These are phyloP conservation scores for Monoraphidium neglectum DNA, from an alignment of 139 green algal genomes.

Conservation along the genomic window DNA sequence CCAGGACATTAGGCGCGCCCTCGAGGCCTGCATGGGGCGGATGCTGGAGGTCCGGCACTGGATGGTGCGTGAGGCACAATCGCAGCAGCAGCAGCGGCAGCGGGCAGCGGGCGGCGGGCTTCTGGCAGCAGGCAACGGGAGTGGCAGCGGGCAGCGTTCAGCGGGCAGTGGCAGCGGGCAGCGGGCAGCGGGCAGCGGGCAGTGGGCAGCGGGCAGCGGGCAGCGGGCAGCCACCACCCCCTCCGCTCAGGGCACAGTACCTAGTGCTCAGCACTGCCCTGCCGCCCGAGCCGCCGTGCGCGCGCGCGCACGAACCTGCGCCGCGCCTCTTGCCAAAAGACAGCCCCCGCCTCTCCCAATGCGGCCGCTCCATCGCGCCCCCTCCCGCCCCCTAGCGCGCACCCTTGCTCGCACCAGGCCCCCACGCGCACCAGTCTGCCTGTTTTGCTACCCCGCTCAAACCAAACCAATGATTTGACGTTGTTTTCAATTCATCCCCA, in stretches of 20 bases:
- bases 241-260: too few species aligned
- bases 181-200: background rate
- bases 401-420: background rate
- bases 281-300: too few species aligned
- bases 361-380: too few species aligned
- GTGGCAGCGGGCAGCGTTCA: conserved; percentile 8
- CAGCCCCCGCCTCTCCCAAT: too few species aligned
- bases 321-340: too few species aligned
- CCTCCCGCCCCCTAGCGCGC: background rate
- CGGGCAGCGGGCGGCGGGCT: background rate
- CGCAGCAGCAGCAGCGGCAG: background rate
- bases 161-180: background rate
- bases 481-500: too few species aligned
- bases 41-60: conserved; percentile 76
- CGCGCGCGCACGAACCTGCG: too few species aligned
- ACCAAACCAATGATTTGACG: too few species aligned
- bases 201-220: background rate
- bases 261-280: too few species aligned
- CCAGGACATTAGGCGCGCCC: conserved; percentile 71
- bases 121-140: background rate
- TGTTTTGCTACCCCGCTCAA: too few species aligned
- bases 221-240: too few species aligned
- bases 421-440: background rate
- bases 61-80: conserved; percentile 48
- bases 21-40: conserved; percentile 84